A percentile compares a stretch with the other conserved stretches of the same genome.
These are phyloP conservation scores for Xylaria intraflava DNA, from an alignment of 495 filamentous ascomycete genomes.

Conservation along the genomic window DNA sequence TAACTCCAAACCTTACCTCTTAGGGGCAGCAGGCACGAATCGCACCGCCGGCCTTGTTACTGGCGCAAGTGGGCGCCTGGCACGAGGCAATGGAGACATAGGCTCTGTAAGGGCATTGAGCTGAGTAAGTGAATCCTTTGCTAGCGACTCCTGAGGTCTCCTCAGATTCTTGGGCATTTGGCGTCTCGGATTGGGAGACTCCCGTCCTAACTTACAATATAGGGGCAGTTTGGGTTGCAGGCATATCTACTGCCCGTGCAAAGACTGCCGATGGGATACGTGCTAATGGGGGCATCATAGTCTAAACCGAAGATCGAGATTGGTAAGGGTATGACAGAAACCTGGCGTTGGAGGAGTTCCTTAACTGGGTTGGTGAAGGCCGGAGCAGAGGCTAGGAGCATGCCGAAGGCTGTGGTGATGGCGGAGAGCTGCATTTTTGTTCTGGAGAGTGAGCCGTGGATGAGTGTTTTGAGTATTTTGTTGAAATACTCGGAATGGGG, in stretches of 20 bases:
- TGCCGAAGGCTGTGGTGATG: conserved; percentile 1
- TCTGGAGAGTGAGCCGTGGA: background rate
- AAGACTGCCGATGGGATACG: background rate
- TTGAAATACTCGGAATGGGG: background rate
- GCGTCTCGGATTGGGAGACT: background rate
- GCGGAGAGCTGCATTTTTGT: conserved; percentile 7
- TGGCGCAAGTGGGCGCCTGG: conserved; percentile 2
- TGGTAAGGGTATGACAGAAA: too few species aligned
- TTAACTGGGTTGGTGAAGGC: conserved; percentile 1
- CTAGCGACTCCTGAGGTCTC: too few species aligned
- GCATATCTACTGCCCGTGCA: conserved; percentile 1
- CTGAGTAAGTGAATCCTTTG: too few species aligned
- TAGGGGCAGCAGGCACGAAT: conserved; percentile 8
- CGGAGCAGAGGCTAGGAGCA: conserved; percentile 5
- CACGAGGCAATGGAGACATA: conserved; percentile 7
- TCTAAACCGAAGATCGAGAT: background rate
- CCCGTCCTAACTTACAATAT: conserved; percentile 8
- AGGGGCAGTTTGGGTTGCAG: background rate
- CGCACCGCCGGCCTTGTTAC: conserved; percentile 5
- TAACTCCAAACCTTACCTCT: background rate
- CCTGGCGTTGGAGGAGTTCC: background rate
- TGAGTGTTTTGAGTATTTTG: background rate
- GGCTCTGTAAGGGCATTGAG: conserved; percentile 5
- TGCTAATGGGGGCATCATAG: conserved; percentile 2
- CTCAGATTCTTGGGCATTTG: too few species aligned